Evolutionary conservation across 2,329 filamentous ascomycete genomes (phyloP), one percentile per base, ranked within the genome.

Genomic region (Aspergillus carbonarius): DNA sequence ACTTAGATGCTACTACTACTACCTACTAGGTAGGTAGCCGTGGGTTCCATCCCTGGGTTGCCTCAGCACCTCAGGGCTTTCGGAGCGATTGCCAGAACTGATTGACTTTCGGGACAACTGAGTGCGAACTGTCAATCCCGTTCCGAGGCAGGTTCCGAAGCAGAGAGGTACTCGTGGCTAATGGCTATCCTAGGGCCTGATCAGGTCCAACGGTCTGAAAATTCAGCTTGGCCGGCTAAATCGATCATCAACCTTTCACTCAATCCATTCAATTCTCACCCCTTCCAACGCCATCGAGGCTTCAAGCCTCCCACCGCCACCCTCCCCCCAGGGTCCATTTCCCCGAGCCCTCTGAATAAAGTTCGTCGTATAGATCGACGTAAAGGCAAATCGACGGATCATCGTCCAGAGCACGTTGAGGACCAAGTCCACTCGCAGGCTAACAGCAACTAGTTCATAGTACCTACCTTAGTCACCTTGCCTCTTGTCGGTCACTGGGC

Each of bases 381-480:
- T 9, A 42, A 48, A 48, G 25, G 25, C 44, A 30, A 32, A 32
- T 48, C n/a, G 44, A n/a, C 25, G 44, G 44, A 48, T 48, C 44
- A 48, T 30, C 44, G 44, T 48, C 13, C n/a, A 5, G 13, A 25
- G 51, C 37, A 54, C 51, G n/a, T 54, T 44, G 51, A 54, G 37
- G 25, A 54, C 37, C 51, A 40, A 37, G 37, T 25, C 17, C 25
- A 13, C 15, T 40, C 12, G n/a, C 34, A 15, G 17, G 42, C 27
- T 30, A 44, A 32, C 44, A 48, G 37, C 50, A 18, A 23, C 17
- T 51, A 51, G 42, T 30, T 17, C 10, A 27, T 15, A 7, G 50
- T 42, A 53, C 50, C 35, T 53, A 44, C 37, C 27, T 53, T 53
- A 54, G 51, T 25, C 25, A 44, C 20, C 20, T 32, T 54, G 34